A percentile compares a stretch with the other conserved stretches of the same genome.
These are phyloP conservation scores for Simmondsia chinensis DNA, from an alignment of 148 eudicot species.

Conservation along the genomic window DNA sequence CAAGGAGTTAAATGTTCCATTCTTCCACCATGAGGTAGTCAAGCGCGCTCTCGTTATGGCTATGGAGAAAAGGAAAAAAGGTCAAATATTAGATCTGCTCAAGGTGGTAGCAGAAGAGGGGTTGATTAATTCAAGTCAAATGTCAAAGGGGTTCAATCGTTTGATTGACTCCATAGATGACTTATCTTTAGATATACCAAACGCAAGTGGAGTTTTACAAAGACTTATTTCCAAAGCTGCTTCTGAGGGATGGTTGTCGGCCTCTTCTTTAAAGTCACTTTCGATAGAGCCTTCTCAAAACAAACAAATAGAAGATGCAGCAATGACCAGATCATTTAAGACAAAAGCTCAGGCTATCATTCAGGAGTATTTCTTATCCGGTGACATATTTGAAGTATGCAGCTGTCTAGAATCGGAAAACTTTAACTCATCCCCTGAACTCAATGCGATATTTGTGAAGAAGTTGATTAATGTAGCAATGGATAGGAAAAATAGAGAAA, in stretches of 20 bases:
- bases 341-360: constrained; percentile 32
- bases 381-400: constrained; percentile 37
- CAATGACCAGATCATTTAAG: constrained; percentile 31
- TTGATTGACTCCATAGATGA: constrained; percentile 43
- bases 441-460: constrained; percentile 44
- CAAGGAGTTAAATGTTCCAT: constrained; percentile 46
- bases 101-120: constrained; percentile 43
- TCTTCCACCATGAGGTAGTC: constrained; percentile 50
- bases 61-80: constrained; percentile 41
- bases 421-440: constrained; percentile 20
- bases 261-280: constrained; percentile 33
- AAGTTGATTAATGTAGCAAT: constrained; percentile 40
- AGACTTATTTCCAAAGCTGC: constrained; percentile 40
- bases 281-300: constrained; percentile 12
- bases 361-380: constrained; percentile 43
- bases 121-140: constrained; percentile 51
- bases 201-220: constrained; percentile 30
- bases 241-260: constrained; percentile 49
- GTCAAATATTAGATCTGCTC: constrained; percentile 22
- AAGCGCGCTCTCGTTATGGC: constrained; percentile 42
- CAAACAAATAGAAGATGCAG: constrained; percentile 15
- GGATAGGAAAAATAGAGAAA: constrained; percentile 56
- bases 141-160: constrained; percentile 41
- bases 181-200: constrained; percentile 46
- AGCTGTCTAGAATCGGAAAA: constrained; percentile 32